These are phyloP conservation scores for Secale cereale DNA, from an alignment of 176 grass and related monocot genomes.

Conservation along the genomic window DNA sequence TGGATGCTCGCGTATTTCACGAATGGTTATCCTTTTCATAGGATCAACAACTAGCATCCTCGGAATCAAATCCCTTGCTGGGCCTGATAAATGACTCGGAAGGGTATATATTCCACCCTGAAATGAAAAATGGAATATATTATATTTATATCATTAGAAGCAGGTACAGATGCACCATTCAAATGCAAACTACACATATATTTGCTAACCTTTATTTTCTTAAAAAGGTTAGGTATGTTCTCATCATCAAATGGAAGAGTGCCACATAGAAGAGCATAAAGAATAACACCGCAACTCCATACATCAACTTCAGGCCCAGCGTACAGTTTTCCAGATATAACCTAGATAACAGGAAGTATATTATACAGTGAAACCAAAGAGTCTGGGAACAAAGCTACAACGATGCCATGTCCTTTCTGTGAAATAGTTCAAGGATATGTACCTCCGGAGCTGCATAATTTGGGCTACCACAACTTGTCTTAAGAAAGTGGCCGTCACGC, in stretches of 20 bases:
- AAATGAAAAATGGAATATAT: constrained; percentile 3
- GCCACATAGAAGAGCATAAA: constrained; percentile 77
- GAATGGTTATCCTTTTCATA: constrained; percentile 70
- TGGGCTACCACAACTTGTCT: constrained; percentile 76
- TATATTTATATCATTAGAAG: constrained; percentile 3
- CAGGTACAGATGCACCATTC: background rate
- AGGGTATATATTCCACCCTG: constrained; percentile 72
- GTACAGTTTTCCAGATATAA: constrained; percentile 74
- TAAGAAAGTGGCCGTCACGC: constrained; percentile 73
- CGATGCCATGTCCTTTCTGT: background rate
- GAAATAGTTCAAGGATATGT: background rate
- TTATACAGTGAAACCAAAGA: background rate
- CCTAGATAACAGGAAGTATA: constrained; percentile 35
- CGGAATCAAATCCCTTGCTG: constrained; percentile 67
- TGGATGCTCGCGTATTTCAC: constrained; percentile 63
- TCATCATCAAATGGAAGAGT: constrained; percentile 78
- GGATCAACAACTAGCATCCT: constrained; percentile 76
- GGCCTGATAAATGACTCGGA: constrained; percentile 66
- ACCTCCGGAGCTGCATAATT: constrained; percentile 85
- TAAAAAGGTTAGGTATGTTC: constrained; percentile 78
- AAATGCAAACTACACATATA: background rate
- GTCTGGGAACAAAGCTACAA: background rate
- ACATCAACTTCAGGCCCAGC: constrained; percentile 80
- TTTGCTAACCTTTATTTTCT: constrained; percentile 72
- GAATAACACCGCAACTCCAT: constrained; percentile 77